Percentiles rank a stretch among this genome's conserved stretches.
phyloP scores from a whole-genome alignment of 116 monocot genomes.

The Iris pallida region DNA sequence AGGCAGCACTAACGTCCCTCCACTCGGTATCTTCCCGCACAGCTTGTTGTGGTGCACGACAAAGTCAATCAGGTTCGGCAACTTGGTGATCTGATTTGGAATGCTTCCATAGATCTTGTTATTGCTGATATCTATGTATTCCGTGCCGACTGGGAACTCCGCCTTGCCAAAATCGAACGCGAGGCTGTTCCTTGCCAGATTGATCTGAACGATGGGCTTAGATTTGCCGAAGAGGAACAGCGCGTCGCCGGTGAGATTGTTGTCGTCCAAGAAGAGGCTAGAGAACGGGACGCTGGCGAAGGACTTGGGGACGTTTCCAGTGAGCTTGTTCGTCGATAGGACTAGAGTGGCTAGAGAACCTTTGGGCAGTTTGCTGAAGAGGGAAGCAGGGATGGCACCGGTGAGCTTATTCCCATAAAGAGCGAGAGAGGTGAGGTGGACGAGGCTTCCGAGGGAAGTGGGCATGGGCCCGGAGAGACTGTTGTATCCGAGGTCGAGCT shows the following conservation, averaged over 20 bases:
- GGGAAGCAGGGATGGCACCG: slow-evolving; percentile 49
- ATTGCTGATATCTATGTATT: slow-evolving; percentile 66
- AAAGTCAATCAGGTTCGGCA: slow-evolving; percentile 61
- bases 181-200: slow-evolving; percentile 58
- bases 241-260: slow-evolving; percentile 42
- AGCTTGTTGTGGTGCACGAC: slow-evolving; percentile 67
- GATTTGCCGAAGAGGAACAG: slow-evolving; percentile 29
- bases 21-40: slow-evolving; percentile 45
- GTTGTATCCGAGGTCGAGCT: background rate
- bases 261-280: slow-evolving; percentile 58
- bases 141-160: background rate
- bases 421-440: slow-evolving; percentile 52
- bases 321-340: slow-evolving; percentile 62
- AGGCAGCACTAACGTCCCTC: background rate
- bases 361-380: slow-evolving; percentile 31
- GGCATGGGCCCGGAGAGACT: background rate
- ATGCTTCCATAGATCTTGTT: slow-evolving; percentile 69
- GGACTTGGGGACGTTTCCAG: slow-evolving; percentile 44
- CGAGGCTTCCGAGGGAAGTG: background rate
- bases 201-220: slow-evolving; percentile 67
- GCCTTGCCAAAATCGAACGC: slow-evolving; percentile 55
- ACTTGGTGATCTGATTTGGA: slow-evolving; percentile 44
- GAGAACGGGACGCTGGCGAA: slow-evolving; percentile 31
- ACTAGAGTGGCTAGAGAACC: slow-evolving; percentile 68
- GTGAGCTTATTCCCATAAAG: slow-evolving; percentile 68